Evolutionary conservation across 2,329 filamentous ascomycete species (phyloP).

Genomic region (Monosporascus ibericus): DNA sequence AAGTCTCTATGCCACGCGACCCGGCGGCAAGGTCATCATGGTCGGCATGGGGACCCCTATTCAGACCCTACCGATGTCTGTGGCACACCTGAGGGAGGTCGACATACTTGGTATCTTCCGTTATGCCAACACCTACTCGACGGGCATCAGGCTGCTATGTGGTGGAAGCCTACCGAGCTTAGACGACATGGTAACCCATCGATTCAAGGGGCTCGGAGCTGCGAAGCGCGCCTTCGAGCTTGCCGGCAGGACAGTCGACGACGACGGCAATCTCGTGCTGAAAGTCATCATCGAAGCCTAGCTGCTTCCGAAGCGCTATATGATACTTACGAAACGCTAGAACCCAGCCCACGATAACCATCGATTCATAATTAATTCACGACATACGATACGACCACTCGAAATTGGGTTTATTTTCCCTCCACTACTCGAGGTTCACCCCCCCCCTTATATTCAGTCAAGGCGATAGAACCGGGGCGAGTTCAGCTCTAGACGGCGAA

Average conservation of each 20-base stretch:
- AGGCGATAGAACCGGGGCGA: not conserved
- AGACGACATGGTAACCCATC: constrained; percentile 68
- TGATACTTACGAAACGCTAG: too few species aligned
- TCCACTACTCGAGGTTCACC: not conserved
- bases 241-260: constrained; percentile 62
- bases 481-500: not conserved
- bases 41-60: constrained; percentile 76
- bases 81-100: constrained; percentile 67
- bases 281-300: constrained; percentile 63
- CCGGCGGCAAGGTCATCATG: constrained; percentile 68
- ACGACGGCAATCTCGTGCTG: constrained; percentile 61
- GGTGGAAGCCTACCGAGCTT: constrained; percentile 51
- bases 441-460: not conserved
- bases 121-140: constrained; percentile 69
- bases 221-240: constrained; percentile 63
- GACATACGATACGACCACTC: not conserved
- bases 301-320: constrained; percentile 1
- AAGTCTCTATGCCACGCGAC: constrained; percentile 63
- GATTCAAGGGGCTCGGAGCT: constrained; percentile 57
- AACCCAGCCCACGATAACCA: too few species aligned
- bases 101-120: constrained; percentile 73
- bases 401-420: not conserved
- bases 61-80: constrained; percentile 67
- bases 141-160: constrained; percentile 58
- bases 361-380: too few species aligned